A percentile compares a stretch with the other conserved stretches of the same genome.
Conservation (phyloP, 768 basidiomycete genomes). For the Tricholoma sp. region DNA sequence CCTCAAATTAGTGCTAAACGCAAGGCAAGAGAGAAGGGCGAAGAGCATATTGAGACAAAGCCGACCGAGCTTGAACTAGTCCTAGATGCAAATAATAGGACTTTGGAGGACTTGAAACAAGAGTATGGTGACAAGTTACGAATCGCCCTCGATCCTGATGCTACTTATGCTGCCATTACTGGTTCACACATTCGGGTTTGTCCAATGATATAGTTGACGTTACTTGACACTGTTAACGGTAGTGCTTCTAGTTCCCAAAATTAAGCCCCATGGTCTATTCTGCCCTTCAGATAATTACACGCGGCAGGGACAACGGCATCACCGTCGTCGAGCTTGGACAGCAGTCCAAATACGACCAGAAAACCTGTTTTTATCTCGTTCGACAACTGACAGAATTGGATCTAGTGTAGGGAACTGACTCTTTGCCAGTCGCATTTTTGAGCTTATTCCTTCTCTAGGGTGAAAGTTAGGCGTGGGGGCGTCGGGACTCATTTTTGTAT, state of each 20-base stretch:
- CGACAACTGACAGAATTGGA: conserved; percentile 69
- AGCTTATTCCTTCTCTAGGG: conserved; percentile 30
- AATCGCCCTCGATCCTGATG: conserved; percentile 70
- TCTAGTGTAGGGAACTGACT: conserved; percentile 51
- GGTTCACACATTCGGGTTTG: conserved; percentile 81
- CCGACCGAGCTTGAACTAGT: conserved; percentile 48
- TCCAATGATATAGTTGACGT: conserved; percentile 8
- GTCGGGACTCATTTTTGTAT: conserved; percentile 75
- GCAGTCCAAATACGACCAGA: conserved; percentile 80
- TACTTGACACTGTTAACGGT: background rate
- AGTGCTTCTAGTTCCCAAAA: conserved; percentile 55
- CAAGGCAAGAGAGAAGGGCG: conserved; percentile 57
- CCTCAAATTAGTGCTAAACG: conserved; percentile 65
- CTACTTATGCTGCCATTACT: conserved; percentile 73
- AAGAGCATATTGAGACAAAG: conserved; percentile 36
- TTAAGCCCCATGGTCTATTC: conserved; percentile 83
- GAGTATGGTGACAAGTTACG: conserved; percentile 62
- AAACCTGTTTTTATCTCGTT: conserved; percentile 85
- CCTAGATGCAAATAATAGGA: conserved; percentile 46
- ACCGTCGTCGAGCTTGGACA: conserved; percentile 76
- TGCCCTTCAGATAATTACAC: conserved; percentile 78
- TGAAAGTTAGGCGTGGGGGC: conserved; percentile 75
- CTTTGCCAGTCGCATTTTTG: background rate
- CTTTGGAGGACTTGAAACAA: conserved; percentile 51
- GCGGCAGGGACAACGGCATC: conserved; percentile 71